These are phyloP conservation scores for Magnaporthales sp. DNA, from an alignment of 2,329 filamentous ascomycete genomes.

Conservation along the genomic window DNA sequence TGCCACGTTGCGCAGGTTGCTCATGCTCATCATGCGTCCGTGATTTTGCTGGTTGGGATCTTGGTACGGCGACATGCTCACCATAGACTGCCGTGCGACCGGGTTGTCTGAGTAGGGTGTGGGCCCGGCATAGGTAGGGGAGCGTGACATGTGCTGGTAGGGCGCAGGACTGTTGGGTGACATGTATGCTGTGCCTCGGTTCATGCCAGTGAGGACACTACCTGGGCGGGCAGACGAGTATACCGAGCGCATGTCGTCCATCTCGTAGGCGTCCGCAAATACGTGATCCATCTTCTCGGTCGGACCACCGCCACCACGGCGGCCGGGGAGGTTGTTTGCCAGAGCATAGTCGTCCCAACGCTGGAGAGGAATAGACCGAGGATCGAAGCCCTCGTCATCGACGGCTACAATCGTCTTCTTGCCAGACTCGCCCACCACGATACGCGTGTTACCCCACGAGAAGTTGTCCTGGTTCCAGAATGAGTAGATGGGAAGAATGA, in stretches of 20 bases:
- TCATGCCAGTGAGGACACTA: constrained; percentile 79
- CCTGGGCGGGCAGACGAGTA: constrained; percentile 88
- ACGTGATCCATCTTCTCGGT: constrained; percentile 51
- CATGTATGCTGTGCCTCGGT: constrained; percentile 61
- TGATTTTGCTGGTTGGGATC: background rate
- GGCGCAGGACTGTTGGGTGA: constrained; percentile 72
- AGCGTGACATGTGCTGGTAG: constrained; percentile 30
- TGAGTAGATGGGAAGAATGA: constrained; percentile 86
- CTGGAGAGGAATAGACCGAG: constrained; percentile 85
- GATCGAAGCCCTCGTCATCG: constrained; percentile 80
- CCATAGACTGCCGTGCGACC: constrained; percentile 56
- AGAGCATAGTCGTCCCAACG: constrained; percentile 95
- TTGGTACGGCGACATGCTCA: constrained; percentile 49
- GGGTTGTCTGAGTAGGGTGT: constrained; percentile 40
- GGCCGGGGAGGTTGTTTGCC: constrained; percentile 80
- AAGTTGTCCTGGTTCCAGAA: constrained; percentile 99
- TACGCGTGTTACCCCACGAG: constrained; percentile 95
- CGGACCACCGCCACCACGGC: constrained; percentile 63
- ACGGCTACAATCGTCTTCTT: constrained; percentile 83
- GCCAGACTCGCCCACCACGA: constrained; percentile 92
- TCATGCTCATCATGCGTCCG: constrained; percentile 44
- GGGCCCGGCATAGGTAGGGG: constrained; percentile 26
- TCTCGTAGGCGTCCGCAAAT: constrained; percentile 69
- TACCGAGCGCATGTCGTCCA: constrained; percentile 96
- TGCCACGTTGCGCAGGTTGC: constrained; percentile 42